phyloP scores from a whole-genome alignment of 371 early-diverging fungal genomes.

The Mucor circinelloides region DNA sequence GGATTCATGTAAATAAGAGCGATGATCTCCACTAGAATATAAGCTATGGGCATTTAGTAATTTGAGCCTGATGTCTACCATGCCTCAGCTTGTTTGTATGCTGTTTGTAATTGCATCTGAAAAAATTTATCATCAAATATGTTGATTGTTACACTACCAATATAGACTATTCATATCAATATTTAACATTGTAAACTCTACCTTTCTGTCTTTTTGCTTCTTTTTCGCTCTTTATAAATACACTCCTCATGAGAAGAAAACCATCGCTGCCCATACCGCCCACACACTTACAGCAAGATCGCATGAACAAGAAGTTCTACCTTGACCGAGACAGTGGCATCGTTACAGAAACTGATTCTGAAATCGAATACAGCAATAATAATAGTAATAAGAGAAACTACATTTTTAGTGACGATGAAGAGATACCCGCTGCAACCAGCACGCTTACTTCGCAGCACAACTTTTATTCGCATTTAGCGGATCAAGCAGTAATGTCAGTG shows the following conservation, averaged over 20 bases:
- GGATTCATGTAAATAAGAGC: background rate
- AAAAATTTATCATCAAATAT: conserved; percentile 3
- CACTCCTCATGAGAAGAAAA: background rate
- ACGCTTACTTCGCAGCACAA: conserved; percentile 11
- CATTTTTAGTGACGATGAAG: conserved; percentile 53
- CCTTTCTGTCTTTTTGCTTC: background rate
- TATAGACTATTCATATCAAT: background rate
- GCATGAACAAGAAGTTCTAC: background rate
- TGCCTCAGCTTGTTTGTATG: background rate
- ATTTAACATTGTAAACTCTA: background rate
- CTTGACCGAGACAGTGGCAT: conserved; percentile 44
- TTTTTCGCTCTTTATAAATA: background rate
- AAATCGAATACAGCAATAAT: conserved; percentile 15
- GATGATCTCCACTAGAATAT: no score
- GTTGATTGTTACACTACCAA: background rate
- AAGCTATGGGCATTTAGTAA: no score
- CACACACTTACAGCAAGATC: background rate
- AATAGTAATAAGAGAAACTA: background rate
- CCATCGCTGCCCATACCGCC: background rate
- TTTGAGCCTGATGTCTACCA: no score
- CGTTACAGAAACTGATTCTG: conserved; percentile 40
- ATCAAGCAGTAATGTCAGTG: conserved; percentile 36
- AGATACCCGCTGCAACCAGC: conserved; percentile 10
- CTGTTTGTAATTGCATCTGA: background rate
- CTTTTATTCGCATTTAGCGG: conserved; percentile 46